phyloP scores from a whole-genome alignment of 768 basidiomycete genomes.

The Agrocybe chaxingu region DNA sequence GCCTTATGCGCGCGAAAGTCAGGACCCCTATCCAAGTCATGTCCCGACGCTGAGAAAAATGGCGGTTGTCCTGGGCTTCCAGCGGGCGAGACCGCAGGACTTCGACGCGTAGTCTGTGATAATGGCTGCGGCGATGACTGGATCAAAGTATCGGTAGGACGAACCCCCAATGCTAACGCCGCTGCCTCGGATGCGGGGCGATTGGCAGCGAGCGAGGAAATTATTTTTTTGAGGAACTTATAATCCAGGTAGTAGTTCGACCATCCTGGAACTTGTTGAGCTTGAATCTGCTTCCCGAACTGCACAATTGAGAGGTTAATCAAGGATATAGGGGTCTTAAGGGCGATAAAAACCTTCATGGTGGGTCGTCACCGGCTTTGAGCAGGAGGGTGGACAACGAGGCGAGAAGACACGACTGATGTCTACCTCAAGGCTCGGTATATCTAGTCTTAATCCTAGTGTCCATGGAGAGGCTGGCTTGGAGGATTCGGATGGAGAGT shows the following conservation, averaged over 20 bases:
- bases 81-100: constrained; percentile 28
- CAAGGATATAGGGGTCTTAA: constrained; percentile 3
- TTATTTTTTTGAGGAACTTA: constrained; percentile 98
- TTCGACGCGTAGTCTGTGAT: constrained; percentile 27
- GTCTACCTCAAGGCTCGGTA: constrained; percentile 23
- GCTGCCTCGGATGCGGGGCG: constrained; percentile 90
- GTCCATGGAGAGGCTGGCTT: constrained; percentile 19
- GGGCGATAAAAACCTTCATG: constrained; percentile 31
- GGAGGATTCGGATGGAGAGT: constrained; percentile 9
- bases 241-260: constrained; percentile 94
- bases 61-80: constrained; percentile 50
- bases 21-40: constrained; percentile 72
- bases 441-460: constrained; percentile 20
- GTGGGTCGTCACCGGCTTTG: constrained; percentile 5
- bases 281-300: constrained; percentile 98
- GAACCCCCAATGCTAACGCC: constrained; percentile 76
- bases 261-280: constrained; percentile 97
- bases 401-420: constrained; percentile 6
- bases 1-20: constrained; percentile 95
- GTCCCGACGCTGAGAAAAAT: constrained; percentile 56
- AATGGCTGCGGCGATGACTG: constrained; percentile 27
- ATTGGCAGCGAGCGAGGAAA: constrained; percentile 89
- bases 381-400: constrained; percentile 5
- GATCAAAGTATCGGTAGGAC: constrained; percentile 46
- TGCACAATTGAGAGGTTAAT: constrained; percentile 28